Conservation (phyloP, 2,329 filamentous ascomycete genomes). For the Tolypocladium tundrense region DNA sequence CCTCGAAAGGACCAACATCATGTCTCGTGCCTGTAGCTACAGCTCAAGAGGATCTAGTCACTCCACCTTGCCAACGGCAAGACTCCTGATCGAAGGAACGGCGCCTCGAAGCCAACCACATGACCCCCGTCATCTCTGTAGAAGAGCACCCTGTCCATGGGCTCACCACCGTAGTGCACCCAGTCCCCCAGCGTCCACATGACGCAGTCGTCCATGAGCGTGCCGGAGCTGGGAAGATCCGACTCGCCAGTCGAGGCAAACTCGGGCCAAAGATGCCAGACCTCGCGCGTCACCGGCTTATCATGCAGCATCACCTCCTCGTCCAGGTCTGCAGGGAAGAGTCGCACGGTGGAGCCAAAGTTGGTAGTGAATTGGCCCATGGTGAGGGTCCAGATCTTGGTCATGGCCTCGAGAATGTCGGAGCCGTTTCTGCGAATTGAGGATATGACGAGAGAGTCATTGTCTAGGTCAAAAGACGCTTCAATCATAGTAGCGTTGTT, state of each 20-base stretch:
- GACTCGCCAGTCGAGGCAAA: conserved; percentile 7
- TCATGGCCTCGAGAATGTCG: conserved; percentile 10
- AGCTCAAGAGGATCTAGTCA: background rate
- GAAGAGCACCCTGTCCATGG: conserved; percentile 21
- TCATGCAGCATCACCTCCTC: conserved; percentile 5
- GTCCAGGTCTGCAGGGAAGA: conserved; percentile 14
- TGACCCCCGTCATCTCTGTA: conserved; percentile 12
- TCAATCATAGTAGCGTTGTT: conserved; percentile 2
- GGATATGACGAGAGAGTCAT: conserved; percentile 12
- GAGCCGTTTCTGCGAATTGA: conserved; percentile 12
- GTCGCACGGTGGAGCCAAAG: conserved; percentile 9
- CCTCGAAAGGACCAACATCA: no score
- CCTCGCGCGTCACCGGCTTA: conserved; percentile 7
- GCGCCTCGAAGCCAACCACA: conserved; percentile 20
- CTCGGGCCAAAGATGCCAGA: conserved; percentile 19
- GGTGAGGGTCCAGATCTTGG: conserved; percentile 11
- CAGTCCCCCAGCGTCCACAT: conserved; percentile 23
- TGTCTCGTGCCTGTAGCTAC: no score
- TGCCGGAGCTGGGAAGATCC: conserved; percentile 15
- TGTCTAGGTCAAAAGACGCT: conserved; percentile 12
- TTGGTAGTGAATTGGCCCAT: conserved; percentile 13
- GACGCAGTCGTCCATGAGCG: conserved; percentile 14
- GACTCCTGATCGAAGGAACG: conserved; percentile 19
- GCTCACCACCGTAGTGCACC: conserved; percentile 23
- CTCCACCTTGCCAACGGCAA: conserved; percentile 1